A percentile compares a stretch with the other conserved stretches of the same genome.
These are phyloP conservation scores for Zizania latifolia DNA, from an alignment of 176 grass and related monocot genomes.

Conservation along the genomic window DNA sequence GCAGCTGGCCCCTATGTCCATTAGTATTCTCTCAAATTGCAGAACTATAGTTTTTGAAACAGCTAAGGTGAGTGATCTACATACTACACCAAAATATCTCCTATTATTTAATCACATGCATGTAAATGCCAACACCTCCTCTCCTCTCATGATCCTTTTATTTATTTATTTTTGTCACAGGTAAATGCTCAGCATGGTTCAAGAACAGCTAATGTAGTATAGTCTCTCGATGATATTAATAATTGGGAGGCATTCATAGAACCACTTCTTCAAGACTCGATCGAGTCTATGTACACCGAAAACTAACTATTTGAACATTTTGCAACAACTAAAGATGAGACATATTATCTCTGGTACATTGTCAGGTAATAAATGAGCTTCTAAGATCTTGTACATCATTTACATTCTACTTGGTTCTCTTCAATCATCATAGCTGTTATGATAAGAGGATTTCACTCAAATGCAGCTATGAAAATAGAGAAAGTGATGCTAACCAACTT, in stretches of 20 bases:
- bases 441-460: slow-evolving; percentile 29
- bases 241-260: slow-evolving; percentile 62
- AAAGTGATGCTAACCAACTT: slow-evolving; percentile 18
- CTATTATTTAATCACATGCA: background rate
- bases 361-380: slow-evolving; percentile 50
- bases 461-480: slow-evolving; percentile 62
- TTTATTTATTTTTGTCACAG: slow-evolving; percentile 36
- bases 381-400: background rate
- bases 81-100: background rate
- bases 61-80: slow-evolving; percentile 46
- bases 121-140: background rate
- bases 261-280: slow-evolving; percentile 30
- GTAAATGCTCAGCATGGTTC: slow-evolving; percentile 52
- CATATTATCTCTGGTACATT: slow-evolving; percentile 93
- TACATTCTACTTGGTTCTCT: background rate
- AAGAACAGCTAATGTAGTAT: slow-evolving; percentile 45
- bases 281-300: slow-evolving; percentile 19
- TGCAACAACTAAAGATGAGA: slow-evolving; percentile 68
- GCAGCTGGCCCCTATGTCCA: slow-evolving; percentile 52
- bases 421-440: background rate
- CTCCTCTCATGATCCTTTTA: background rate
- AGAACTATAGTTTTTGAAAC: slow-evolving; percentile 63
- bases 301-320: slow-evolving; percentile 75
- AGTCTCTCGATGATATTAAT: slow-evolving; percentile 38
- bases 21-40: slow-evolving; percentile 67